Evolutionary conservation across 768 basidiomycete species (phyloP).

Genomic region (Cystoderma amianthinum): DNA sequence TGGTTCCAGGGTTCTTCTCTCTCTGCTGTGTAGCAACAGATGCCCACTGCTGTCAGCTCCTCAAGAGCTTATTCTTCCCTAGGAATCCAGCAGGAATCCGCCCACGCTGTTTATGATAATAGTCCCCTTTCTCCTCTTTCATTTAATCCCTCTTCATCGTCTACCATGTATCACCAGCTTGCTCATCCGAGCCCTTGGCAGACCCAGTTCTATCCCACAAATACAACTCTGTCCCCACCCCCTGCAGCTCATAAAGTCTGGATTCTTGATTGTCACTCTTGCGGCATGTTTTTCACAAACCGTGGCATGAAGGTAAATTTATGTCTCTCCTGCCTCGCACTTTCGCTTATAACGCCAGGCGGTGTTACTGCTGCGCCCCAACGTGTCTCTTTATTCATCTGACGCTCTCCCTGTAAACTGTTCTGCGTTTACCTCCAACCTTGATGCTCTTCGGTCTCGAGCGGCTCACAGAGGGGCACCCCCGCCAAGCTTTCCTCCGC

Average conservation of each 20-base stretch:
- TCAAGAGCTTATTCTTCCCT: not conserved
- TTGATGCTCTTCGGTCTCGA: slow-evolving; percentile 30
- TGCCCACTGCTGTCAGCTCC: not conserved
- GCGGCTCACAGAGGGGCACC: slow-evolving; percentile 27
- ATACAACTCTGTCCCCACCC: slow-evolving; percentile 36
- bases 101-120: slow-evolving; percentile 19
- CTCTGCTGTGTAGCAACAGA: too few relatives aligned
- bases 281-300: slow-evolving; percentile 71
- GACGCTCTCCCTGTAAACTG: slow-evolving; percentile 77
- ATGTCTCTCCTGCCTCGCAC: not conserved
- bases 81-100: not conserved
- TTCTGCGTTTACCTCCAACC: slow-evolving; percentile 51
- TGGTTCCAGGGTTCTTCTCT: too few relatives aligned
- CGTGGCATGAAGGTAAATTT: slow-evolving; percentile 76
- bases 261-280: slow-evolving; percentile 72
- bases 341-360: slow-evolving; percentile 38
- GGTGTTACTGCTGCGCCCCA: slow-evolving; percentile 75
- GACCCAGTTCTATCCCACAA: slow-evolving; percentile 25
- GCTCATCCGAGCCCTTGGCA: slow-evolving; percentile 18
- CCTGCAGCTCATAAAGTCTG: slow-evolving; percentile 67
- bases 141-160: slow-evolving; percentile 9
- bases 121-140: slow-evolving; percentile 4
- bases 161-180: slow-evolving; percentile 19
- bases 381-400: slow-evolving; percentile 76
- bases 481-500: slow-evolving; percentile 21